phyloP scores from a whole-genome alignment of 2,329 filamentous ascomycete species.

The Thyridium curvatum region DNA sequence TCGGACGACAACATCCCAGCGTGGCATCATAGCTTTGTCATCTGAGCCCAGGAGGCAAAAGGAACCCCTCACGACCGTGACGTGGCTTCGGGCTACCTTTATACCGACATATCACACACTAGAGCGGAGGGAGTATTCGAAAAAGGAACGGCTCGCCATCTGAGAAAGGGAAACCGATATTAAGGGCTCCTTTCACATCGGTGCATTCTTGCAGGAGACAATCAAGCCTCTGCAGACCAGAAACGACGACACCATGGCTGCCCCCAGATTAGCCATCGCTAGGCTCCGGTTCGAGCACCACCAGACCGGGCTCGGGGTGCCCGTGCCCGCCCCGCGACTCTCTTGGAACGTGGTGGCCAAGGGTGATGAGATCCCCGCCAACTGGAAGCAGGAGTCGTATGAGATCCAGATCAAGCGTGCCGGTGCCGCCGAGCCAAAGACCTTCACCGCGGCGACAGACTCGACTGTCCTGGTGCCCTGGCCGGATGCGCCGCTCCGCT shows the following conservation, averaged over 20 bases:
- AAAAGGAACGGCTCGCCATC: no score
- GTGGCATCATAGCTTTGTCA: no score
- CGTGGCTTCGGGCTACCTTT: no score
- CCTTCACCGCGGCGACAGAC: constrained; percentile 4
- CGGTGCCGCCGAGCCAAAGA: neutral
- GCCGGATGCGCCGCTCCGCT: constrained; percentile 15
- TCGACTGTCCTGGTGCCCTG: constrained; percentile 25
- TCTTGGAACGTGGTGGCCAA: constrained; percentile 12
- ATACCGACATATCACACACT: no score
- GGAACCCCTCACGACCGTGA: no score
- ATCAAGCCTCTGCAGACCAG: no score
- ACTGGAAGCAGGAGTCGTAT: constrained; percentile 11
- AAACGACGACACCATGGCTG: neutral
- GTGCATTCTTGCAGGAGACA: no score
- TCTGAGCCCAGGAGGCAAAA: no score
- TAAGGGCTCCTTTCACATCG: no score
- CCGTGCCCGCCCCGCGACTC: constrained; percentile 8
- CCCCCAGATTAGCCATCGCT: neutral
- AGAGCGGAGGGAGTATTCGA: no score
- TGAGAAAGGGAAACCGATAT: no score
- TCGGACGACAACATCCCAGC: no score
- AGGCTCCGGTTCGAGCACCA: constrained; percentile 12
- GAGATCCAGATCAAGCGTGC: constrained; percentile 7
- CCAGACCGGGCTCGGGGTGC: constrained; percentile 11
- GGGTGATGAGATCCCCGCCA: neutral